Base-by-base conservation (phyloP, 2,329 filamentous ascomycete genomes). In the Xylariaceae sp. region DNA sequence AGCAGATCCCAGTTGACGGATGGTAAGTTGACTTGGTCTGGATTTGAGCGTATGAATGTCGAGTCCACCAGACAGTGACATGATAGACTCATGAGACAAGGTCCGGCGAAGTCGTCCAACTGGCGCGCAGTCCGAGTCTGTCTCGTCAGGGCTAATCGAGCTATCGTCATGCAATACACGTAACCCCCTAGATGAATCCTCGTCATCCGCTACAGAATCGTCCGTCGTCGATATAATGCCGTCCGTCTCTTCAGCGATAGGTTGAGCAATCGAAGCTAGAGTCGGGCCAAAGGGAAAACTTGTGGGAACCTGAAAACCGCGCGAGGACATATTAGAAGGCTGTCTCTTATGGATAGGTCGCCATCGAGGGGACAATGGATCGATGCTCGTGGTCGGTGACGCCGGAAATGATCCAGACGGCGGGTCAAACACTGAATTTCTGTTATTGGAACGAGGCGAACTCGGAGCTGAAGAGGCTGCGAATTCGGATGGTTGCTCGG, bases 31-130 rank as follows among this genome's bases (percentile, higher is more conserved):
- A 32, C 87, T 89, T 0, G 89, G 89, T 4, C 87, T 81, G 1
- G 79, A 77, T 60, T 86, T 85, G 5, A 95, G 75, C 0, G 87
- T 90, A 66, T 95, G 90, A 44, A 96, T 95, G 64, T 96, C 92
- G 66, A 96, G 85, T 2, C 90, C 90, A 4, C 90, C 90, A 0
- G 85, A 82, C 1, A 96, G 79, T 0, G 91, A 96, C 58, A 96
- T 80, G 53, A 96, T 85, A 15, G 89, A 95, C 65, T 96, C 91
- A 59, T 95, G 90, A 1, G 91, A 96, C 2, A 83, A 65, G 2
- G 83, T 77, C 31, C 86, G 84, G 38, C 82, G 86, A 4, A 91
- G 68, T 2, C 69, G 67, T 46, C 70, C 72, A 48, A 66, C 68
- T 58, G 71, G 69, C 58, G 62, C 67, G 55, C 55, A 66, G 46